Conservation (phyloP, 495 filamentous ascomycete species). For the Lepraria neglecta region DNA sequence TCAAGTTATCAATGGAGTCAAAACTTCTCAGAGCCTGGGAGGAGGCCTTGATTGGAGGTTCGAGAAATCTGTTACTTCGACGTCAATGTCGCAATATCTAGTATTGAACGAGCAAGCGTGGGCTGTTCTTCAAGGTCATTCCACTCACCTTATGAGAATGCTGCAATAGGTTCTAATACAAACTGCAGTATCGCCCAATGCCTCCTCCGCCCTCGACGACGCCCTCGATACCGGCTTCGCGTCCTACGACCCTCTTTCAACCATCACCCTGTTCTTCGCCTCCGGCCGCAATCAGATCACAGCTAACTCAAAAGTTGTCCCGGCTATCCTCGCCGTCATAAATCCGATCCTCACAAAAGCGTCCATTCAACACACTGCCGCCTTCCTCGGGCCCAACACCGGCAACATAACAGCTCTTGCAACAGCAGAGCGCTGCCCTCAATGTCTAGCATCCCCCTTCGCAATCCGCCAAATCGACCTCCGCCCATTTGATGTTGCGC, state of each 20-base stretch:
- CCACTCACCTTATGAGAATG: background rate
- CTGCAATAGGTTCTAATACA: background rate
- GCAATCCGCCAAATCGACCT: background rate
- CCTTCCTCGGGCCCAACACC: background rate
- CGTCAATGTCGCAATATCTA: background rate
- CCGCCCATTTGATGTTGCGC: background rate
- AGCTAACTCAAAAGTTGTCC: background rate
- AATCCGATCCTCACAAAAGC: background rate
- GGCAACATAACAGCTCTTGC: background rate
- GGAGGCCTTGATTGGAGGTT: background rate
- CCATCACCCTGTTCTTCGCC: background rate
- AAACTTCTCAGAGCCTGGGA: background rate
- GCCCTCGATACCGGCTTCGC: background rate
- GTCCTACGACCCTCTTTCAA: background rate
- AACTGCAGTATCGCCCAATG: background rate
- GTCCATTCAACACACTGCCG: background rate
- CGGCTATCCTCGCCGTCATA: background rate
- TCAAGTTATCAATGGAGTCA: background rate
- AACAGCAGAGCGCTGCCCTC: background rate
- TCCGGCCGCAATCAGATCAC: conserved; percentile 2
- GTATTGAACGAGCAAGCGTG: background rate
- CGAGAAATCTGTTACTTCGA: background rate
- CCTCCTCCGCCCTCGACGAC: background rate
- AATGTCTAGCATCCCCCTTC: background rate
- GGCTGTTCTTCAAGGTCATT: background rate